Evolutionary conservation across 441 rosid species (phyloP), one percentile per base, ranked within the genome.

Genomic region (Manihot esculenta): DNA sequence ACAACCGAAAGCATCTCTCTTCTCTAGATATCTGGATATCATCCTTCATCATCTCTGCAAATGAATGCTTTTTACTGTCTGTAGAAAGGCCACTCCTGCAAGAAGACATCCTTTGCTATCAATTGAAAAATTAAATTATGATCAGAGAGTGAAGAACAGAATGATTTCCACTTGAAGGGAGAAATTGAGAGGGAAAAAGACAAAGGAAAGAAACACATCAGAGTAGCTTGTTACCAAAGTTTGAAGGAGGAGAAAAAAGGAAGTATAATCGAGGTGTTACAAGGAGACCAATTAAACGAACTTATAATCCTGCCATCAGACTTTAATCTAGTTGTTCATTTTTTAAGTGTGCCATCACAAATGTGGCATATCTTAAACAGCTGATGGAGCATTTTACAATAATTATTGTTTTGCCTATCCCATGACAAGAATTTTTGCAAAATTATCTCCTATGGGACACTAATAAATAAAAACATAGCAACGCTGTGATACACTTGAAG

Each of bases 11-110:
- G 56, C 80, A 77, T 68, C 76, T 72, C 65, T 77, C 76, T 49
- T 72, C 76, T 38, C 80, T 68, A 41, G 76, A 77, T 54, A 76
- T 77, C 55, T 77, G 73, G 55, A 72, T 71, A 77, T 77, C 76
- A 48, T 72, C 80, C 0, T 66, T 68, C 80, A 77, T 77, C 71
- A 70, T 77, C 76, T 77, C 76, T 57, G 80, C 76, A 57, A 77
- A 77, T 48, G 76, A 72, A 56, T 68, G 49, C 69, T 77, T 76
- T 27, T 63, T 77, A 71, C 57, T 72, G 64, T 72, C 73, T 56
- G 71, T 72, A 48, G 66, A 62, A 56, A 77, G 72, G 59, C 76
- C 80, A 72, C 64, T 77, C 80, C 76, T 72, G 74, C 71, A 77
- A 63, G 24, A 18, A 64, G 35, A 20, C 55, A 66, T 62, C 20